phyloP scores from a whole-genome alignment of 1,284 basidiomycete species.

The Exsudoporus floridanus region DNA sequence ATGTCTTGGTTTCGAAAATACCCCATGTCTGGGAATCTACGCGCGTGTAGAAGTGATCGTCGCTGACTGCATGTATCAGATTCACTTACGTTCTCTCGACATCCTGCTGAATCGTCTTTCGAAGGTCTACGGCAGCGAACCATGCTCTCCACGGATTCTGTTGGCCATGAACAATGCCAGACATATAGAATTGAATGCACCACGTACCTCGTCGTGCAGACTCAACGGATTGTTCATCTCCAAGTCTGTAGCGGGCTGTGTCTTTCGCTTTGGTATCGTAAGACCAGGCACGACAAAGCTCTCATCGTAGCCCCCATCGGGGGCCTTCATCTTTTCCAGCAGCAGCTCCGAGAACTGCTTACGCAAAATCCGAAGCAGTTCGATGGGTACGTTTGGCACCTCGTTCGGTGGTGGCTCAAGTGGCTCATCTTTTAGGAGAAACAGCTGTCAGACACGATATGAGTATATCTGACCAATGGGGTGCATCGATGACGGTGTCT shows the following conservation, averaged over 20 bases:
- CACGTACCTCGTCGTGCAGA: slow-evolving; percentile 71
- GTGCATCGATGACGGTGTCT: slow-evolving; percentile 15
- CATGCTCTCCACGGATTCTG: slow-evolving; percentile 92
- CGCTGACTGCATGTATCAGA: slow-evolving; percentile 1
- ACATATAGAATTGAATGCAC: background rate
- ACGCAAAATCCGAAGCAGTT: slow-evolving; percentile 48
- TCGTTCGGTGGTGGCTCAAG: slow-evolving; percentile 49
- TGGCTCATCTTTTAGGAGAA: slow-evolving; percentile 59
- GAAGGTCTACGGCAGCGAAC: slow-evolving; percentile 84
- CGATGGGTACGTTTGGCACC: slow-evolving; percentile 44
- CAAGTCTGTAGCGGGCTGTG: slow-evolving; percentile 44
- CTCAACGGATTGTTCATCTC: slow-evolving; percentile 85
- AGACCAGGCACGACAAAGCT: slow-evolving; percentile 57
- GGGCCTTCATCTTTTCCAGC: slow-evolving; percentile 68
- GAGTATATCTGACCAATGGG: slow-evolving; percentile 3
- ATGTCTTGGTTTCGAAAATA: slow-evolving; percentile 80
- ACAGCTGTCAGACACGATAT: slow-evolving; percentile 45
- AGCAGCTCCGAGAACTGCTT: slow-evolving; percentile 52
- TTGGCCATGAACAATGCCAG: slow-evolving; percentile 8
- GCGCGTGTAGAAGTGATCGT: slow-evolving; percentile 3
- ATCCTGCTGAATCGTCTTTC: slow-evolving; percentile 86
- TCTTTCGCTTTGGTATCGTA: slow-evolving; percentile 38
- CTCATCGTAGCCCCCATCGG: slow-evolving; percentile 76
- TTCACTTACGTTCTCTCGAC: slow-evolving; percentile 82
- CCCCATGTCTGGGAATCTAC: slow-evolving; percentile 83